A percentile compares a stretch with the other conserved stretches of the same genome.
These are phyloP conservation scores for Penicillium egyptiacum DNA, from an alignment of 495 filamentous ascomycete genomes.

Conservation along the genomic window DNA sequence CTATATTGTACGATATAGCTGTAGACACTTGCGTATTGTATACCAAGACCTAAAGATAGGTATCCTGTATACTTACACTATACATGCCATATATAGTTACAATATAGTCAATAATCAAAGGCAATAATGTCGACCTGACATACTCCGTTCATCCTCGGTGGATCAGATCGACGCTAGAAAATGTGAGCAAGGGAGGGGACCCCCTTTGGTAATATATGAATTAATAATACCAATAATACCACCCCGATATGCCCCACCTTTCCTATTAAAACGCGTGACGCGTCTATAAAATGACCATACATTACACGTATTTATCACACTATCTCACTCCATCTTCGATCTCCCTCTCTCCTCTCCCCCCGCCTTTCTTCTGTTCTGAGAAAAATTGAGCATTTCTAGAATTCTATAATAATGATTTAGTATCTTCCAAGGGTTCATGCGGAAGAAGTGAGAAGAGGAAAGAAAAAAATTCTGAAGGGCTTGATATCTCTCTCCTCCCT, in stretches of 20 bases:
- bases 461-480: background rate
- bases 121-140: background rate
- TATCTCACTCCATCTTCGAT: constrained; percentile 24
- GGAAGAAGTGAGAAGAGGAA: background rate
- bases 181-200: constrained; percentile 7
- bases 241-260: background rate
- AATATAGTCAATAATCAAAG: background rate
- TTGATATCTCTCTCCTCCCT: background rate
- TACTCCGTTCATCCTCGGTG: constrained; percentile 6
- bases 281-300: constrained; percentile 34
- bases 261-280: constrained; percentile 34
- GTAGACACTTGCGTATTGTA: background rate
- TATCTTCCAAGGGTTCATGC: background rate
- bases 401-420: constrained; percentile 22
- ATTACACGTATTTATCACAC: constrained; percentile 15
- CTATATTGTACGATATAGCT: background rate
- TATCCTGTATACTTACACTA: background rate
- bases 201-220: constrained; percentile 10
- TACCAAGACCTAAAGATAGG: background rate
- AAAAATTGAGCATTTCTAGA: constrained; percentile 6
- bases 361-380: constrained; percentile 14
- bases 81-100: background rate
- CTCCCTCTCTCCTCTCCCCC: constrained; percentile 22
- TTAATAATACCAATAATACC: background rate
- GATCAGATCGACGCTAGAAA: constrained; percentile 12